A percentile compares a stretch with the other conserved stretches of the same genome.
phyloP scores from a whole-genome alignment of 129 eudicot genomes.

The Saussurea involucrata region DNA sequence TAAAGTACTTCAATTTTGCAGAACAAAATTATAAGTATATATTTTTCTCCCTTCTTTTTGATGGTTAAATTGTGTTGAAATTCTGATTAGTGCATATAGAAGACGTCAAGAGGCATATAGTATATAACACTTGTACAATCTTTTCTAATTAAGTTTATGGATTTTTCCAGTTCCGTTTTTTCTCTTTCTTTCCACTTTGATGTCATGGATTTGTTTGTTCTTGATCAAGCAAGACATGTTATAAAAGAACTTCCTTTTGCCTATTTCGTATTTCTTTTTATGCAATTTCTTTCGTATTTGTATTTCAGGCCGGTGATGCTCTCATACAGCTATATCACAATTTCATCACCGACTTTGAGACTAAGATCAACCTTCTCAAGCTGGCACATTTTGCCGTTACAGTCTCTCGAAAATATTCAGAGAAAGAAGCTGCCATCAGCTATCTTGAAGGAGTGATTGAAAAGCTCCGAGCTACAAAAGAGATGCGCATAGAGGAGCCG shows the following conservation, averaged over 20 bases:
- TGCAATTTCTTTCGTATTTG: not conserved
- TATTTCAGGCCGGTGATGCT: conserved; percentile 89
- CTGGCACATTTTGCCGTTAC: conserved; percentile 94
- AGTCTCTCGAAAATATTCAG: conserved; percentile 77
- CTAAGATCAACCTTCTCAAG: conserved; percentile 93
- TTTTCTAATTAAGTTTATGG: not conserved
- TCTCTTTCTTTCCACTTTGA: not conserved
- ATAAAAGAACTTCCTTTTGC: not conserved
- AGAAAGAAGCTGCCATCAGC: conserved; percentile 74
- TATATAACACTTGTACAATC: not conserved
- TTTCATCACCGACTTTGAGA: conserved; percentile 92
- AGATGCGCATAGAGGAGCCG: conserved; percentile 85
- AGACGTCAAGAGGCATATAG: not conserved
- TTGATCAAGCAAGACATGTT: not conserved
- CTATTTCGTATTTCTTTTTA: conserved; percentile 3
- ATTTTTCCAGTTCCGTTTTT: not conserved
- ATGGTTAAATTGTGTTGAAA: not conserved
- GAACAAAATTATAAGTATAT: not conserved
- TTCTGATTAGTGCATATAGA: not conserved
- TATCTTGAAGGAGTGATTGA: conserved; percentile 90
- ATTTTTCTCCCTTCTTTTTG: not conserved
- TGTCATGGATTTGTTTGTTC: not conserved
- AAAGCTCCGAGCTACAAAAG: conserved; percentile 72
- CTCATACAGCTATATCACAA: conserved; percentile 84
- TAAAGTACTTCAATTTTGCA: not conserved